Percentiles rank a stretch among this genome's conserved stretches.
phyloP scores from a whole-genome alignment of 83 land plant genomes.

The Picea engelmannii region DNA sequence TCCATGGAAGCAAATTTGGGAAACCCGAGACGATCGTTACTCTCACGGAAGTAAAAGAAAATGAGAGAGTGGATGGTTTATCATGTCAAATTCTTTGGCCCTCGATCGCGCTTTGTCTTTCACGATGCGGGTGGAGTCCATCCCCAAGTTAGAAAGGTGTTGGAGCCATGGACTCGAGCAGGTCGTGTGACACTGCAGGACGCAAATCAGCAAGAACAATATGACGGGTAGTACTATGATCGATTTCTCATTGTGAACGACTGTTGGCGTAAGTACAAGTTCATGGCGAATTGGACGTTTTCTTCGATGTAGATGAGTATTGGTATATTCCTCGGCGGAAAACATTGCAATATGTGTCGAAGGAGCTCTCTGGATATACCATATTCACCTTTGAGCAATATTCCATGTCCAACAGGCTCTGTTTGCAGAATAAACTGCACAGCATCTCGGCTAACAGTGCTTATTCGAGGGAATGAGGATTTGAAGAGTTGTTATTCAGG shows the following conservation, averaged over 20 bases:
- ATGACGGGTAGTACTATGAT: constrained; percentile 81
- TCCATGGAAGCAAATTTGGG: constrained; percentile 33
- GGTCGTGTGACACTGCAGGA: constrained; percentile 77
- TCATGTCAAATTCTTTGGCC: constrained; percentile 69
- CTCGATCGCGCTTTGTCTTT: constrained; percentile 62
- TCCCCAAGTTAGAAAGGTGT: constrained; percentile 50
- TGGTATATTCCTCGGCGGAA: constrained; percentile 41
- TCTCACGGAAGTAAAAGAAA: constrained; percentile 43
- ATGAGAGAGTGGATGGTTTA: constrained; percentile 88
- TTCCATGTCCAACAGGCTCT: constrained; percentile 65
- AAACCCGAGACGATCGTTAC: constrained; percentile 47
- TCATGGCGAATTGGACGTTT: constrained; percentile 76
- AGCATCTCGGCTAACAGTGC: background rate
- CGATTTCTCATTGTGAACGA: constrained; percentile 84
- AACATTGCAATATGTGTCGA: constrained; percentile 42
- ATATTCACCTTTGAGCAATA: constrained; percentile 74
- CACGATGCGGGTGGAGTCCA: constrained; percentile 79
- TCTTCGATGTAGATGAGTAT: constrained; percentile 82
- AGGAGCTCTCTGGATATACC: constrained; percentile 38
- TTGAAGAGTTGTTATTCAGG: constrained; percentile 78
- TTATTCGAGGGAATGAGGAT: constrained; percentile 55
- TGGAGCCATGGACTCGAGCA: constrained; percentile 68
- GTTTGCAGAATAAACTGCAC: constrained; percentile 19
- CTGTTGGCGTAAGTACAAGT: constrained; percentile 58
- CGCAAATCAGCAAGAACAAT: constrained; percentile 52